Evolutionary conservation across 768 basidiomycete species (phyloP), one percentile per base, ranked within the genome.

Genomic region (Gloeophyllum trabeum): DNA sequence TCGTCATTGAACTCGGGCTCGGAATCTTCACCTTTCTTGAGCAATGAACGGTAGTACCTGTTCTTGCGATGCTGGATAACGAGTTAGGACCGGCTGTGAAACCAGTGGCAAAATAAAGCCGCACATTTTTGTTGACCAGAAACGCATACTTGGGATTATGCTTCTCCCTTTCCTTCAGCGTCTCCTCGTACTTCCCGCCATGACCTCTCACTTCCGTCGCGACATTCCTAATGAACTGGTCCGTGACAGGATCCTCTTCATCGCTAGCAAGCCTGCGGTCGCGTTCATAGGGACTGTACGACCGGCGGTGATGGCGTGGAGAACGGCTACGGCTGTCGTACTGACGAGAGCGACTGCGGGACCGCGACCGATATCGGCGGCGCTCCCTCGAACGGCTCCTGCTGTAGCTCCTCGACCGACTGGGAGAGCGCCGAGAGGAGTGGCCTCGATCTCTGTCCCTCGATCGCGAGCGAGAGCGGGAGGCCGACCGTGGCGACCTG

Each of bases 91-190:
- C n/a, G n/a, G n/a, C n/a, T n/a, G 3, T 22, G 36, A 21, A 46
- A 26, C 59, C 6, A 78, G 61, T 6, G 13, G 18, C 4, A 12
- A 6, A 39, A 43, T 34, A 10, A 21, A 37, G 10, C 20, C 10
- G 10, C 34, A 52, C 51, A 16, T 30, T 35, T 30, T 19, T 45
- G 26, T 52, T 43, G n/a, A 43, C 52, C 46, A 97, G 59, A 60
- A 97, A 97, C 2, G 71, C 67, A 55, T 83, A 97, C 59, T 85
- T 89, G 1, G 82, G 69, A 56, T 94, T 94, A 42, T 73, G 69
- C 45, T 67, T 76, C 60, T 97, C 92, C 42, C 81, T 73, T 42
- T 82, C 81, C 50, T 70, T 70, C 44, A 97, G 63, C 23, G 69
- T 73, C 38, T 77, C 71, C 53, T 89, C 90, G 50, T 87, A 94